Percentiles rank a stretch among this genome's conserved stretches.
Evolutionary conservation across 202 grass and related monocot genomes (phyloP).

Genomic region (Brachypodium distachyon): DNA sequence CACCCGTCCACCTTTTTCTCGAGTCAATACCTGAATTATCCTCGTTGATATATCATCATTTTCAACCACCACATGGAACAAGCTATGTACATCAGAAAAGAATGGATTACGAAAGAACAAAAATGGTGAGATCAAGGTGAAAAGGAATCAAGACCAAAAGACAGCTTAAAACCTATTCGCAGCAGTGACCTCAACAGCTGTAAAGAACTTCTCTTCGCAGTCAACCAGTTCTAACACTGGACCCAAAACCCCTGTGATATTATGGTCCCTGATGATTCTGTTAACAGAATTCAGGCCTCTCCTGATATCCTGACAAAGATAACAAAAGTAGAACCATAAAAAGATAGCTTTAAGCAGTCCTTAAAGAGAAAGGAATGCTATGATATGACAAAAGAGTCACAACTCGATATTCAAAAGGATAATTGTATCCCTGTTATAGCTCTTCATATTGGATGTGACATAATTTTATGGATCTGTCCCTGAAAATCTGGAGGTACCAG

Average conservation of each 20-base stretch:
- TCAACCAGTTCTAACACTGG: constrained; percentile 94
- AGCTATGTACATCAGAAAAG: constrained; percentile 41
- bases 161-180: constrained; percentile 53
- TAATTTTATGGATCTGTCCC: background rate
- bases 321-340: constrained; percentile 25
- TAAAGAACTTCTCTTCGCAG: constrained; percentile 94
- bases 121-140: background rate
- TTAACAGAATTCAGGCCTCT: constrained; percentile 96
- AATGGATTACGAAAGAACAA: constrained; percentile 4
- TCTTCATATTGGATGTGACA: background rate
- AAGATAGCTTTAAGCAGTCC: constrained; percentile 12
- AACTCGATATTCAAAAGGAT: background rate
- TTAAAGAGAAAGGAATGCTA: background rate
- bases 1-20: constrained; percentile 94
- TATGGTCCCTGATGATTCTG: constrained; percentile 77
- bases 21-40: constrained; percentile 85
- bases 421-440: background rate
- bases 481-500: background rate
- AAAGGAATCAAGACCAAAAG: constrained; percentile 3
- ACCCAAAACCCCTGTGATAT: constrained; percentile 81
- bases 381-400: background rate
- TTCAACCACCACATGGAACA: constrained; percentile 98
- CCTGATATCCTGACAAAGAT: constrained; percentile 70
- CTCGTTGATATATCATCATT: constrained; percentile 84
- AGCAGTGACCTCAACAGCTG: constrained; percentile 97